These are phyloP conservation scores for Drosera capensis DNA, from an alignment of 148 eudicot genomes.

Conservation along the genomic window DNA sequence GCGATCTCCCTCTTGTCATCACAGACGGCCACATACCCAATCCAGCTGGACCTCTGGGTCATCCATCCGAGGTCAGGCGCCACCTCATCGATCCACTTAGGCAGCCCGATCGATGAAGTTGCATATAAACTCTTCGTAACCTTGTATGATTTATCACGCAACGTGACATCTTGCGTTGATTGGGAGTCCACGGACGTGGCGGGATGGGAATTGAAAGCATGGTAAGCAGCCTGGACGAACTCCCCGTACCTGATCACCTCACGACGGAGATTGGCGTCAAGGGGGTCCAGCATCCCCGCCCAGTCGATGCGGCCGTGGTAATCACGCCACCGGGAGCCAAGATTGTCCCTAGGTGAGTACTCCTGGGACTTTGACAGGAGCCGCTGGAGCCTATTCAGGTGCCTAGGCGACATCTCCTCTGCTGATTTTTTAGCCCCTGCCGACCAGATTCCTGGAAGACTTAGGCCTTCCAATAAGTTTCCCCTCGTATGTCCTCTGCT, in stretches of 20 bases:
- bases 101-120: slow-evolving; percentile 74
- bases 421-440: slow-evolving; percentile 14
- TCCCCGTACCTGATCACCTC: slow-evolving; percentile 89
- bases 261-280: slow-evolving; percentile 89
- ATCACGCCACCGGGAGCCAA: slow-evolving; percentile 69
- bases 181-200: slow-evolving; percentile 34
- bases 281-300: slow-evolving; percentile 84
- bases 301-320: slow-evolving; percentile 75
- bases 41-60: slow-evolving; percentile 85
- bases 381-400: slow-evolving; percentile 46
- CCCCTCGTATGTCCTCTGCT: slow-evolving; percentile 6
- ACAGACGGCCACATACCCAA: slow-evolving; percentile 89
- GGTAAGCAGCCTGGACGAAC: slow-evolving; percentile 86
- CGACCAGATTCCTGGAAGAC: slow-evolving; percentile 45
- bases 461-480: slow-evolving; percentile 27
- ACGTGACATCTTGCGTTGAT: slow-evolving; percentile 28
- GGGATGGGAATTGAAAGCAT: slow-evolving; percentile 61
- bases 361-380: slow-evolving; percentile 43
- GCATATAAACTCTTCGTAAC: slow-evolving; percentile 75
- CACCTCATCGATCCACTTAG: slow-evolving; percentile 84
- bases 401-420: slow-evolving; percentile 67
- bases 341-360: slow-evolving; percentile 60
- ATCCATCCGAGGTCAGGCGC: slow-evolving; percentile 99
- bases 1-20: slow-evolving; percentile 55
- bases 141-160: slow-evolving; percentile 50